These are phyloP conservation scores for Phaeosphaeriaceae sp. DNA, from an alignment of 2,329 filamentous ascomycete species.

Conservation along the genomic window DNA sequence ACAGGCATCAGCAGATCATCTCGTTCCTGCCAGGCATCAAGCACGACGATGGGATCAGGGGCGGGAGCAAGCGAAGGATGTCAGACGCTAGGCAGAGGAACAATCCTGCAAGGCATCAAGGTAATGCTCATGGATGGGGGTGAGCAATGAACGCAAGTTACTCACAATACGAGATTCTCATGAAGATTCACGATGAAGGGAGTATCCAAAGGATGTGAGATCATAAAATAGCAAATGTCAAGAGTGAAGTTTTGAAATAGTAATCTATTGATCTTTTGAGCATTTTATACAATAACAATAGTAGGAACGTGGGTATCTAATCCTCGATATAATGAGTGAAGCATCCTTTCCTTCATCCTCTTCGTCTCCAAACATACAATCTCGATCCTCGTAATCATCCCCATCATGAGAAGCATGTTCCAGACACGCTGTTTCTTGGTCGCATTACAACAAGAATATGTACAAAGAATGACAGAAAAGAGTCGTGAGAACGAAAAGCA, in stretches of 20 bases:
- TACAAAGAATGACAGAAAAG: constrained; percentile 15
- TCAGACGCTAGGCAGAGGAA: not conserved
- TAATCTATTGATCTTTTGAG: not conserved
- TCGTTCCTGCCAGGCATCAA: not conserved
- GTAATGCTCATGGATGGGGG: no score
- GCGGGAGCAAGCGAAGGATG: not conserved
- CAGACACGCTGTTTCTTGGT: constrained; percentile 25
- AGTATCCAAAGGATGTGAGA: no score
- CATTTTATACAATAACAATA: not conserved
- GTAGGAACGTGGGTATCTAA: not conserved
- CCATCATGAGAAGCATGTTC: constrained; percentile 10
- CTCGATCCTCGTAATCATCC: not conserved
- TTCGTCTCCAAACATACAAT: not conserved
- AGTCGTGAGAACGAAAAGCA: not conserved
- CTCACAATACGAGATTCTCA: no score
- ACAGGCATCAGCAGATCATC: not conserved
- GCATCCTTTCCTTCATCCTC: not conserved
- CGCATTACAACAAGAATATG: constrained; percentile 22
- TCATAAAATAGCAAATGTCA: no score
- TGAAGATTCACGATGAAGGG: no score
- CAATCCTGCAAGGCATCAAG: no score
- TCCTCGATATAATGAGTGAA: not conserved
- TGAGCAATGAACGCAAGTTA: no score
- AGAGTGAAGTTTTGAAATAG: not conserved
- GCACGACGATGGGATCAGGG: not conserved